A percentile compares a stretch with the other conserved stretches of the same genome.
Conservation (phyloP, 2,329 filamentous ascomycete genomes). For the Cercospora zeina region DNA sequence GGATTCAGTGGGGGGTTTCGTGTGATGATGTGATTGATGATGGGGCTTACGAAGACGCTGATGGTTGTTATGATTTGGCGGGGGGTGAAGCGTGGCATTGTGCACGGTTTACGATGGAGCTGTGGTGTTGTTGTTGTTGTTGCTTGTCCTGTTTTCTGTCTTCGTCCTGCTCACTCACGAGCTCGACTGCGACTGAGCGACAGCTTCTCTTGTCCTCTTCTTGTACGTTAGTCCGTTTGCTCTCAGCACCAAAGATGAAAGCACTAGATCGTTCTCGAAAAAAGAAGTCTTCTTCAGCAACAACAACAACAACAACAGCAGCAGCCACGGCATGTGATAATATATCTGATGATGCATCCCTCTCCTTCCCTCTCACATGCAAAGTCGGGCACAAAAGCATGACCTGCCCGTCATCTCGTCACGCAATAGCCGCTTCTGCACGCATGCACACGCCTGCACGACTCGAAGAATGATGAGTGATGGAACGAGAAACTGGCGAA, state of each 20-base stretch:
- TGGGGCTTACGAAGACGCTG: constrained; percentile 42
- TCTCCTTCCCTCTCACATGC: neutral
- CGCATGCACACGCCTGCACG: constrained; percentile 1
- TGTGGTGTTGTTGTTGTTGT: neutral
- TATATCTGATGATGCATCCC: neutral
- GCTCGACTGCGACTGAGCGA: neutral
- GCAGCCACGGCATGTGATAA: neutral
- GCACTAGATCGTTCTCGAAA: too few relatives aligned
- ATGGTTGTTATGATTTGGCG: constrained; percentile 45
- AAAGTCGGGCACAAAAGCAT: neutral
- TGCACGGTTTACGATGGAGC: neutral
- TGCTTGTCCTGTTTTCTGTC: neutral
- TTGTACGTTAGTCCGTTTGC: neutral
- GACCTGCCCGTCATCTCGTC: neutral
- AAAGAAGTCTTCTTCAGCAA: neutral
- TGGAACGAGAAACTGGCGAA: neutral
- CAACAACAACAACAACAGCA: neutral
- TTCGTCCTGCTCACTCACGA: neutral
- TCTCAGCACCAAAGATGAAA: too few relatives aligned
- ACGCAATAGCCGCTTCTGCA: neutral
- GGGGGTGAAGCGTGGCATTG: constrained; percentile 36
- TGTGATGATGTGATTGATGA: too few relatives aligned
- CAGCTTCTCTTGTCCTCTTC: neutral
- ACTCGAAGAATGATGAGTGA: neutral
- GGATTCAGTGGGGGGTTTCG: too few relatives aligned